Conservation (phyloP, 768 basidiomycete genomes). For the Phylloporus arenicola region DNA sequence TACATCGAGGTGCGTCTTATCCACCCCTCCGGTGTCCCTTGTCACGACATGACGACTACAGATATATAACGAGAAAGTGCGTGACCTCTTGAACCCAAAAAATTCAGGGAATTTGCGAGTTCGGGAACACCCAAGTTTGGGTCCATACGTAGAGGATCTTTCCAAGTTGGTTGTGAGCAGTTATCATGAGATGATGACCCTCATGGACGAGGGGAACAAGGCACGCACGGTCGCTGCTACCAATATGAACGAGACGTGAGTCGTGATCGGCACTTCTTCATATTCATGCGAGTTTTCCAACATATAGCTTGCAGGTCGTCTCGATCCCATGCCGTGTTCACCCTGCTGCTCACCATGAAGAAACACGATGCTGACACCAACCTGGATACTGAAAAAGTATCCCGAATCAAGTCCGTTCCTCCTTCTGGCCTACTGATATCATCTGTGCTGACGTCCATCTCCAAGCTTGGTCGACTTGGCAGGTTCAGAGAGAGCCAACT, state of each 20-base stretch:
- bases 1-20: constrained; percentile 74
- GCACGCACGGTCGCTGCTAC: constrained; percentile 97
- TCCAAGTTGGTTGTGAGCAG: constrained; percentile 87
- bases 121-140: constrained; percentile 91
- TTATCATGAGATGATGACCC: constrained; percentile 96
- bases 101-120: constrained; percentile 95
- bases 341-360: constrained; percentile 90
- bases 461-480: constrained; percentile 88
- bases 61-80: constrained; percentile 98
- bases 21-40: neutral
- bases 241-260: constrained; percentile 98
- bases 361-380: constrained; percentile 78
- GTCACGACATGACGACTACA: constrained; percentile 20
- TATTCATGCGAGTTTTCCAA: neutral
- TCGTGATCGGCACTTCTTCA: constrained; percentile 6
- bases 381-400: constrained; percentile 97
- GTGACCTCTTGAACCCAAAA: constrained; percentile 95
- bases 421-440: neutral
- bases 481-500: constrained; percentile 94
- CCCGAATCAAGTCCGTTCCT: constrained; percentile 74
- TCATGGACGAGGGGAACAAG: constrained; percentile 99
- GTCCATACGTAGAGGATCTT: constrained; percentile 98
- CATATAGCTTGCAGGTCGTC: constrained; percentile 57
- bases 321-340: constrained; percentile 97
- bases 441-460: constrained; percentile 7